Percentiles rank a stretch among this genome's conserved stretches.
Conservation (phyloP, 805 yeast genomes). For the Saccharomycopsis vini region DNA sequence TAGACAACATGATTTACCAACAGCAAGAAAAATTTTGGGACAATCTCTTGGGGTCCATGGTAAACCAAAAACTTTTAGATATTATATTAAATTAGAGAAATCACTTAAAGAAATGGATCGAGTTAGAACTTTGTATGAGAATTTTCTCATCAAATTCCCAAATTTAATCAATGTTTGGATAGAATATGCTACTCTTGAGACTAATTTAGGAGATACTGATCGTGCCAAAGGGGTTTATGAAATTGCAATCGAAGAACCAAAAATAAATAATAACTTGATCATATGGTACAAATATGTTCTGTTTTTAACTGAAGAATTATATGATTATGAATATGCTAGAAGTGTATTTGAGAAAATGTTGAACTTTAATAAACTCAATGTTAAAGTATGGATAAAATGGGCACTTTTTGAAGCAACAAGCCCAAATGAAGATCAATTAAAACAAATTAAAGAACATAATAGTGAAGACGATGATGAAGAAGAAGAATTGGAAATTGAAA, state of each 20-base stretch:
- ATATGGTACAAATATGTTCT: constrained; percentile 40
- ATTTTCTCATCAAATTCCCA: constrained; percentile 46
- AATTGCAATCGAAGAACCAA: constrained; percentile 34
- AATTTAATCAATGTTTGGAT: constrained; percentile 41
- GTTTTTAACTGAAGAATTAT: constrained; percentile 41
- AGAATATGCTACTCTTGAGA: constrained; percentile 62
- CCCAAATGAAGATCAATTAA: constrained; percentile 47
- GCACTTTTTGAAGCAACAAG: constrained; percentile 66
- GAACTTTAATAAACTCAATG: constrained; percentile 25
- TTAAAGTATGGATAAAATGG: constrained; percentile 49
- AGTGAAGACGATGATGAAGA: constrained; percentile 35
- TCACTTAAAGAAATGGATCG: constrained; percentile 72
- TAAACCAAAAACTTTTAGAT: constrained; percentile 46
- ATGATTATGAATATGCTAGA: constrained; percentile 49
- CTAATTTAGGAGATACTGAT: constrained; percentile 53
- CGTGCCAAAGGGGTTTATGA: constrained; percentile 58
- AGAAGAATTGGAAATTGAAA: constrained; percentile 40
- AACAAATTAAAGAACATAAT: constrained; percentile 25
- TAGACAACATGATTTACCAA: constrained; percentile 40
- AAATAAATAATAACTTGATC: constrained; percentile 21
- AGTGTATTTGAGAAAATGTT: constrained; percentile 36
- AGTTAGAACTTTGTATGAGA: constrained; percentile 63
- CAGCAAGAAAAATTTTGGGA: constrained; percentile 66
- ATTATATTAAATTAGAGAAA: constrained; percentile 62
- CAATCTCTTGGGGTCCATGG: constrained; percentile 52